Percentiles rank a stretch among this genome's conserved stretches.
Conservation (phyloP, 768 basidiomycete genomes). For the Calocybe cyanea region DNA sequence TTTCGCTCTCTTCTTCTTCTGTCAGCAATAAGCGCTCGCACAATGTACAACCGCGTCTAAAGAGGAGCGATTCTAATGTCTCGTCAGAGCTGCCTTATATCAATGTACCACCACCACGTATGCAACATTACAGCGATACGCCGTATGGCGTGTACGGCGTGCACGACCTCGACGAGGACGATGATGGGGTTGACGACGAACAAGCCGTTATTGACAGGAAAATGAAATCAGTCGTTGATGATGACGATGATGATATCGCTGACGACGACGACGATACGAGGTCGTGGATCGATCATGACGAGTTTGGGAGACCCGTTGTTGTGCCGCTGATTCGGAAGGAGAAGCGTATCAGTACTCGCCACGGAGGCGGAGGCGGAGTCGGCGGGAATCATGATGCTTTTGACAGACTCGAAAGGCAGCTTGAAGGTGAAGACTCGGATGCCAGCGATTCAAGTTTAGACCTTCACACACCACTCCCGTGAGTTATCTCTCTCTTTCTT, state of each 20-base stretch:
- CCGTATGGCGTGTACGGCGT: constrained; percentile 1
- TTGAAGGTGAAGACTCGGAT: constrained; percentile 20
- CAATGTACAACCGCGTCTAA: too few relatives aligned
- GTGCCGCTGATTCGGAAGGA: background rate
- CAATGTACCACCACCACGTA: background rate
- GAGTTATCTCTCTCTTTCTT: constrained; percentile 29
- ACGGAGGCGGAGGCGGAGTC: too few relatives aligned
- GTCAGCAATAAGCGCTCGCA: too few relatives aligned
- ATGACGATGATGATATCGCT: background rate
- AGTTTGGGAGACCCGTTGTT: constrained; percentile 12
- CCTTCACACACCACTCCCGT: constrained; percentile 68
- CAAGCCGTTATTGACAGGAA: background rate
- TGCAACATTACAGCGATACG: background rate
- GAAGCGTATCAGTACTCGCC: too few relatives aligned
- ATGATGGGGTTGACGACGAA: background rate
- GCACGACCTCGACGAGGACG: background rate
- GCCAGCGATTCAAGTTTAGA: constrained; percentile 58
- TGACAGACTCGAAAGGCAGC: constrained; percentile 15
- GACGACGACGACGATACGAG: constrained; percentile 18
- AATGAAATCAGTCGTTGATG: background rate
- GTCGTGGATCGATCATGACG: constrained; percentile 21
- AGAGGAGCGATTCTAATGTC: too few relatives aligned
- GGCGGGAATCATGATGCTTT: constrained; percentile 18
- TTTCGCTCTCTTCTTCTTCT: background rate
- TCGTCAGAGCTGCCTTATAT: constrained; percentile 2